Percentiles rank a stretch among this genome's conserved stretches.
Conservation (phyloP, 2,329 filamentous ascomycete species). For the Fonsecaea multimorphosa region DNA sequence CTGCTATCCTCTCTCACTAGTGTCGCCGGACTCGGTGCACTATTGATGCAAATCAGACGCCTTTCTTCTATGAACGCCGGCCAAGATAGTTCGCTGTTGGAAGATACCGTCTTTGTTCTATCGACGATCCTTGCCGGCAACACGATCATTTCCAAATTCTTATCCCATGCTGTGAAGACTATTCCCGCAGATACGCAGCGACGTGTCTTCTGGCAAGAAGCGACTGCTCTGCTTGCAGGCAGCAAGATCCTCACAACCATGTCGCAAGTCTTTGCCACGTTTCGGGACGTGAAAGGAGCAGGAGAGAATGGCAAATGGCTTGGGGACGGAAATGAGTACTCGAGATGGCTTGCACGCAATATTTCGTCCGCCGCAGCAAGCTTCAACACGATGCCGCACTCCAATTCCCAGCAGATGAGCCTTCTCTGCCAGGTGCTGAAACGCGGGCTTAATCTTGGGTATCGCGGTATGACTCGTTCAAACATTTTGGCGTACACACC, state of each 20-base stretch:
- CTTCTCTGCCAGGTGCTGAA: slow-evolving; percentile 56
- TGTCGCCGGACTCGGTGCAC: slow-evolving; percentile 77
- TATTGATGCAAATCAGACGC: slow-evolving; percentile 71
- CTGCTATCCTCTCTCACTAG: slow-evolving; percentile 72
- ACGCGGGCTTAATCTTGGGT: slow-evolving; percentile 72
- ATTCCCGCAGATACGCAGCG: slow-evolving; percentile 45
- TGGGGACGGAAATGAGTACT: slow-evolving; percentile 68
- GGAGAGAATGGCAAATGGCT: slow-evolving; percentile 61
- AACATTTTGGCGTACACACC: neutral
- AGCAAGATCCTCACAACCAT: slow-evolving; percentile 64
- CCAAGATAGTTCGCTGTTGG: slow-evolving; percentile 43
- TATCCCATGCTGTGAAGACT: slow-evolving; percentile 48
- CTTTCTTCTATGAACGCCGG: slow-evolving; percentile 53
- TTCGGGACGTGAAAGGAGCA: slow-evolving; percentile 42
- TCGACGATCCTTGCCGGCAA: slow-evolving; percentile 42
- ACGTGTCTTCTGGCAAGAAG: slow-evolving; percentile 66
- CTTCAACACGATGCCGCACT: slow-evolving; percentile 48
- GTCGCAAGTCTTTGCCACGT: slow-evolving; percentile 60
- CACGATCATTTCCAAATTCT: slow-evolving; percentile 24
- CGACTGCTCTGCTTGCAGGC: slow-evolving; percentile 63
- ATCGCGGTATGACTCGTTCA: slow-evolving; percentile 61
- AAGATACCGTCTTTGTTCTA: slow-evolving; percentile 47
- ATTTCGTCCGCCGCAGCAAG: slow-evolving; percentile 55
- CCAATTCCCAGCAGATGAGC: slow-evolving; percentile 41
- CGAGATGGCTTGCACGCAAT: slow-evolving; percentile 73